Evolutionary conservation across 495 filamentous ascomycete genomes (phyloP), one percentile per base, ranked within the genome.

Genomic region (Lasiosphaeriaceae sp.): DNA sequence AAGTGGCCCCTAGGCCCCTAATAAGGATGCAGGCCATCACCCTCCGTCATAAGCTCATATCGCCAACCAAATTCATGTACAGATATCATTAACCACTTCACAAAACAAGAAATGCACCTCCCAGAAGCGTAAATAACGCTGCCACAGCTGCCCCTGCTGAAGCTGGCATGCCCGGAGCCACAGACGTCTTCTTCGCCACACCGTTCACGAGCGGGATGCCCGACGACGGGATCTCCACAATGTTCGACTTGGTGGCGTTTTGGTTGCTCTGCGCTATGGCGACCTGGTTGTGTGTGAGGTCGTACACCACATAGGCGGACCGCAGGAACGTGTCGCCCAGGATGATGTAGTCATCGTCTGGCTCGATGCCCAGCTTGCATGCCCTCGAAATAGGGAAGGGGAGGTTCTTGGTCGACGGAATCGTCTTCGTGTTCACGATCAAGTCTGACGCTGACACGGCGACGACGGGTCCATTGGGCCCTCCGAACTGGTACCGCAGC

Each of bases 291-390:
- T 91, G 92, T n/a, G 75, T 77, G 16, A 96, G 74, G 64, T 96
- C 91, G 65, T 90, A 96, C 0, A 96, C 92, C 34, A 96, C 84
- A 64, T 96, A 96, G 0, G 90, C 90, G 35, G 84, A 88, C 55
- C 92, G 83, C 19, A 96, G 78, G 76, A 96, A 96, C 0, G 92
- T 96, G 68, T 96, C 92, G 22, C 92, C 92, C 20, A 96, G 72
- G 6, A 94, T 84, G 41, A 41, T 3, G 37, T 14, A 3, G 6
- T 41, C 14, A 12, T 41, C 37, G 37, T 16, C 37, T 3, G 3
- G 37, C 37, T 41, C 4, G 37, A 41, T 41, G 37, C 37, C 37
- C 3, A 41, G n/a, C 37, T 6, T 3, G 37, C 37, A 41, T 3
- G 37, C 37, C 4, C n/a, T 3, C n/a, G 11, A 17, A 2, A 4